These are phyloP conservation scores for Tulasnella sp. DNA, from an alignment of 768 basidiomycete genomes.

Conservation along the genomic window DNA sequence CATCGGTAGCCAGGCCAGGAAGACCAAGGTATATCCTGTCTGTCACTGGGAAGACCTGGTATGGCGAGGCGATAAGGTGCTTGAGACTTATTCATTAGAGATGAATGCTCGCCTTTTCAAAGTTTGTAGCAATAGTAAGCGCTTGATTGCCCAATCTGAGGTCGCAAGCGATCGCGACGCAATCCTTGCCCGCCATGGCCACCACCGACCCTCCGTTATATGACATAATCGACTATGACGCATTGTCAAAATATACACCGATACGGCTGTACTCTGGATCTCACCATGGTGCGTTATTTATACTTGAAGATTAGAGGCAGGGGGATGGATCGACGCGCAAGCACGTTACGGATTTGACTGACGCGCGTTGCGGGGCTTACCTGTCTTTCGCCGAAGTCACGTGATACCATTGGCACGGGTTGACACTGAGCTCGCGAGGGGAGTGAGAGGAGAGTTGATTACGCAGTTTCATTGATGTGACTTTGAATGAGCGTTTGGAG, in stretches of 20 bases:
- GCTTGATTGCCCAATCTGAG: slow-evolving; percentile 80
- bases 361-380: not conserved
- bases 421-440: not conserved
- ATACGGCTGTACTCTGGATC: not conserved
- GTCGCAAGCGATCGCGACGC: slow-evolving; percentile 97
- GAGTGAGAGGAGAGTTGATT: too few relatives aligned
- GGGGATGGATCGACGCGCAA: slow-evolving; percentile 12
- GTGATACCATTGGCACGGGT: not conserved
- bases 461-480: too few relatives aligned
- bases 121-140: slow-evolving; percentile 77
- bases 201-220: slow-evolving; percentile 96
- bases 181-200: slow-evolving; percentile 98
- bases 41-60: slow-evolving; percentile 83
- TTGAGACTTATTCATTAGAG: not conserved
- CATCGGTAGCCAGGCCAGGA: slow-evolving; percentile 86
- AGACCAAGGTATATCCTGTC: slow-evolving; percentile 87
- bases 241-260: not conserved
- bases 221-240: slow-evolving; percentile 69
- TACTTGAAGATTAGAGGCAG: not conserved
- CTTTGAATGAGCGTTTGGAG: too few relatives aligned
- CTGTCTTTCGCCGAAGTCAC: not conserved
- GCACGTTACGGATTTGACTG: not conserved
- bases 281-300: slow-evolving; percentile 13
- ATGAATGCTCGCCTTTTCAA: slow-evolving; percentile 62
- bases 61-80: not conserved